phyloP scores from a whole-genome alignment of 1,139 yeast species.

The Hemisphaericaspora xylanilytica region DNA sequence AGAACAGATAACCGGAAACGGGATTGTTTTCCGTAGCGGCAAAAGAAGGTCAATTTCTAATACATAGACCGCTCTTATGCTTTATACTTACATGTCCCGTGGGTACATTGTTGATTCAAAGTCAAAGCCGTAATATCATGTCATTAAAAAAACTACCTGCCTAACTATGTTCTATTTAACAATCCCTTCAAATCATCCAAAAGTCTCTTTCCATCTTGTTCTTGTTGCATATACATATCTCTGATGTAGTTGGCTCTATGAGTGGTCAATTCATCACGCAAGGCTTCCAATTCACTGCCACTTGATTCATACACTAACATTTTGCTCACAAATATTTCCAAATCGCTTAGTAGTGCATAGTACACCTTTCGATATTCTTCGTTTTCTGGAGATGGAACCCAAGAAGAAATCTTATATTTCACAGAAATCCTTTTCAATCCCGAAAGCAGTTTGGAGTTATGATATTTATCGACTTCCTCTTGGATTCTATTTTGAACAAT shows the following conservation, averaged over 20 bases:
- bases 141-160: background rate
- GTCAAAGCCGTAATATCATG: background rate
- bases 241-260: slow-evolving; percentile 5
- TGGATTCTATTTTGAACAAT: slow-evolving; percentile 16
- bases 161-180: slow-evolving; percentile 5
- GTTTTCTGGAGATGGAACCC: slow-evolving; percentile 15
- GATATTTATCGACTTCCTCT: slow-evolving; percentile 11
- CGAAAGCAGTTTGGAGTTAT: slow-evolving; percentile 21
- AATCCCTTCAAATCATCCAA: slow-evolving; percentile 2
- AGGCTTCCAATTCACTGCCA: slow-evolving; percentile 18
- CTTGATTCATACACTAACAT: slow-evolving; percentile 24
- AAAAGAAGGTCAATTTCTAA: too few species aligned
- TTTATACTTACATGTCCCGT: too few species aligned
- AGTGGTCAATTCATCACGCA: slow-evolving; percentile 4
- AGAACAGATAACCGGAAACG: too few species aligned
- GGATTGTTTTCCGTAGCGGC: too few species aligned
- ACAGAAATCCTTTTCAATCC: slow-evolving; percentile 31
- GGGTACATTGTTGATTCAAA: too few species aligned
- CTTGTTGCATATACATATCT: slow-evolving; percentile 5
- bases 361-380: slow-evolving; percentile 7
- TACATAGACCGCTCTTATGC: too few species aligned
- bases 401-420: slow-evolving; percentile 26
- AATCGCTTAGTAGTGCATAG: slow-evolving; percentile 20
- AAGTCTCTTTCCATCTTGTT: background rate
- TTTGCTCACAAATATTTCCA: slow-evolving; percentile 18